phyloP scores from a whole-genome alignment of 1,139 yeast genomes.

The Geotrichum restrictum region DNA sequence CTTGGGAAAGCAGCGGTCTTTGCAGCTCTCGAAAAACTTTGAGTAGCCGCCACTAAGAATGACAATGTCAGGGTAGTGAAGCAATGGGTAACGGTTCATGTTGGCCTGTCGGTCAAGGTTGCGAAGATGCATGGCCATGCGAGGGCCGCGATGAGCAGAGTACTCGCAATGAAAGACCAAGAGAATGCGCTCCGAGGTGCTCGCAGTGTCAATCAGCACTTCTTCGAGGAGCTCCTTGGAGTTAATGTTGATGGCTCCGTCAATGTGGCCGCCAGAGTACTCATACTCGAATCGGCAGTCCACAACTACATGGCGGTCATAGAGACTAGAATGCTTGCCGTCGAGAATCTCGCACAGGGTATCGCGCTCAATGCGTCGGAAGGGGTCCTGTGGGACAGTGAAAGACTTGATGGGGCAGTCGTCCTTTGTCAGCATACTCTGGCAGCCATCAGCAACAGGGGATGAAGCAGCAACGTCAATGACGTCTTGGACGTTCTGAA shows the following conservation, averaged over 20 bases:
- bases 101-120: conserved; percentile 75
- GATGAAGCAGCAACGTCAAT: conserved; percentile 10
- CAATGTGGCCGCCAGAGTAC: conserved; percentile 86
- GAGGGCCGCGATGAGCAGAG: conserved; percentile 87
- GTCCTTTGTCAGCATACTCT: conserved; percentile 3
- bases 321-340: conserved; percentile 52
- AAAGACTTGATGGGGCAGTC: conserved; percentile 34
- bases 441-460: conserved; percentile 13
- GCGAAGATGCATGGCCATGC: conserved; percentile 82
- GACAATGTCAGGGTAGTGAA: conserved; percentile 83
- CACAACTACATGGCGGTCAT: conserved; percentile 61
- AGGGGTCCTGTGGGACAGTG: conserved; percentile 54
- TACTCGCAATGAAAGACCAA: conserved; percentile 92
- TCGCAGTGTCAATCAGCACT: conserved; percentile 28
- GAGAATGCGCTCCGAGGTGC: conserved; percentile 42
- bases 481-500: conserved; percentile 45
- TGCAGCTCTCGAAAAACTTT: conserved; percentile 58
- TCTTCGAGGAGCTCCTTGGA: conserved; percentile 65
- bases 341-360: conserved; percentile 62
- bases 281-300: conserved; percentile 95
- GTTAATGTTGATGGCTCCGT: conserved; percentile 73
- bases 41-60: conserved; percentile 90
- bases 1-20: conserved; percentile 62
- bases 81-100: conserved; percentile 68
- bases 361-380: conserved; percentile 68